Base-by-base conservation (phyloP, 129 eudicot genomes). In the Tagetes patula region DNA sequence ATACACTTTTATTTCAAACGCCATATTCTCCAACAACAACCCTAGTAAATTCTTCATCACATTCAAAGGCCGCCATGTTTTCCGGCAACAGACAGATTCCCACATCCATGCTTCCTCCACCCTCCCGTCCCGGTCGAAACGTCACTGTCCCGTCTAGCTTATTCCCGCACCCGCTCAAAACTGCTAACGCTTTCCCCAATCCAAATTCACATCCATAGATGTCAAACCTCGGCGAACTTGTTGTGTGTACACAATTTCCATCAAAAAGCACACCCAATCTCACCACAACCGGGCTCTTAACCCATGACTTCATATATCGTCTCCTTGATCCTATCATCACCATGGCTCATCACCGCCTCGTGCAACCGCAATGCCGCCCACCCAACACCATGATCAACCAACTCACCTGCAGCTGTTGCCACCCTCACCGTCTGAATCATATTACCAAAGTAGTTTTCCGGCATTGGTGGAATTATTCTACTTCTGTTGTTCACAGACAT, bases 391-490 rank as follows among this genome's bases (percentile, higher is more conserved):
- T 70, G 74, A 53, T 70, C 65, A 32, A 70, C 37, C 74, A 70
- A 54, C 27, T 70, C 74, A 49, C 65, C 37, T 1, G 5, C 65
- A 2, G 49, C 53, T 70, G 74, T 36, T 3, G 8, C 37, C 14
- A 2, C 10, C 30, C 9, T 20, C 3, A 52, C n/a, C 12, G 74
- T 4, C n/a, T 70, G 74, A 52, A 52, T 8, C 63, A 59, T 41
- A 70, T 50, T 46, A 8, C 90, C 90, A 27, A 85, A 85, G 73
- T 83, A 88, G 11, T 66, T 73, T 2, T 76, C 60, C 0, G 87
- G 69, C 61, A 89, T 6, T 3, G 87, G 86, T 4, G 92, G 92
- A 9, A 56, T 50, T 10, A 89, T 37, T 33, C 86, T 82, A 13
- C 67, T 3, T 63, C 96, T 64, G 63, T 56, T 74, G 53, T 76